Evolutionary conservation across 2,329 filamentous ascomycete genomes (phyloP), one percentile per base, ranked within the genome.

Genomic region (Aspergillus quadrilineatus): DNA sequence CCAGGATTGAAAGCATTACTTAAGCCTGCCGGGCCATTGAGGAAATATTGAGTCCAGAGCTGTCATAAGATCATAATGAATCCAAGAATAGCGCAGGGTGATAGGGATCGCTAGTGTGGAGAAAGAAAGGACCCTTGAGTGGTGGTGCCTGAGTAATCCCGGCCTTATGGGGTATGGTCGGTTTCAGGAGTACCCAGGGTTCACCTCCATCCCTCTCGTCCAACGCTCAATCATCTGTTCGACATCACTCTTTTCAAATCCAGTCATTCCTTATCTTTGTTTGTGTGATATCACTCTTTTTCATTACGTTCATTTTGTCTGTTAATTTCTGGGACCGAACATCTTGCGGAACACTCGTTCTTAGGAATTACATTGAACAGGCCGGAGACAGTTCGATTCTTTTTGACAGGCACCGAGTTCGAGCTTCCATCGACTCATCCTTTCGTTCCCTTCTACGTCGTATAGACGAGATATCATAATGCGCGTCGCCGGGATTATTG

Each of bases 401-500:
- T 41, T 36, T 30, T 26, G n/a, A n/a, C 36, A 10, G 8, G 17
- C 12, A 46, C 30, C 9, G 45, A 48, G 10, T 10, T 34, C 45
- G 26, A 28, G 26, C 15, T 32, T 7, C 2, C 15, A 3, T 28
- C 10, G 32, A 28, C 22, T 47, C 29, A 5, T 14, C n/a, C 44
- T 32, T 32, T 47, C 28, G 28, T 30, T 30, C 9, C n/a, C 30
- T 30, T 8, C 26, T 22, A 22, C 22, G 2, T 22, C 22, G 22
- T 22, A 28, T n/a, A 14, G 12, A 9, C 28, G 10, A 28, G 12
- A 34, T 36, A n/a, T 10, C 41, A 60, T 43, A 30, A 82, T 82
- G 80, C 78, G 76, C 73, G 66, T 74, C 65, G 66, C 74, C 45
- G 67, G 68, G 50, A 58, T 79, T 52, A 48, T 80, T 61, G 67